Base-by-base conservation (phyloP, 148 eudicot genomes). In the Pouteria glomerata region DNA sequence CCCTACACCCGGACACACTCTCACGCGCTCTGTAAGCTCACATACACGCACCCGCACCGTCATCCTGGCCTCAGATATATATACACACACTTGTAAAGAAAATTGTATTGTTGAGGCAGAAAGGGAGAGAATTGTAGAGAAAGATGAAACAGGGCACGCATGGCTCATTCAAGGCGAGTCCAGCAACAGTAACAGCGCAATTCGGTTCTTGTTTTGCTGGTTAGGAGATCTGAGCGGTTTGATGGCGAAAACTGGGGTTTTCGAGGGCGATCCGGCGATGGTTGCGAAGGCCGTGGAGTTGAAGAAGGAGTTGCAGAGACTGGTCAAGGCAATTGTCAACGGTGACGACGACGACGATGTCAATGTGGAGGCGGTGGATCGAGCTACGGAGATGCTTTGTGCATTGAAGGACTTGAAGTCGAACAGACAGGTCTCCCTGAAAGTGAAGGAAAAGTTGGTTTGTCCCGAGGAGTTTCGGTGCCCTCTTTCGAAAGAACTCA, bases 401-500 rank as follows among this genome's bases (percentile, higher is more conserved):
- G 86, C 81, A 60, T 78, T 93, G 67, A 87, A 73, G 74, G 89
- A 87, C 5, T 73, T 84, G 68, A 89, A 94, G 68, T 45, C 77
- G 42, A 75, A 67, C 72, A 80, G 61, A 61, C 65, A 84, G 57
- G 51, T 69, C 29, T 77, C 85, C 60, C 71, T 76, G n/a, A 62
- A 47, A 64, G 35, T 74, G 19, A 61, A 23, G 31, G 48, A 18
- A 16, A 33, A 37, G 1, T 52, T 4, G 47, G 19, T 33, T 39
- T 76, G 18, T 62, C 98, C 98, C 8, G 82, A 82, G 21, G 88
- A 86, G 71, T 95, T 86, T 68, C 74, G 82, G 41, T 95, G 98
- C 58, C 97, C 98, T 23, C 86, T 95, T 66, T 95, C 98, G 11
- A 88, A 91, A 58, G 82, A 81, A 33, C 84, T 95, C 47, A 95